Conservation (phyloP, 768 basidiomycete genomes). For the Lentinula boryana region DNA sequence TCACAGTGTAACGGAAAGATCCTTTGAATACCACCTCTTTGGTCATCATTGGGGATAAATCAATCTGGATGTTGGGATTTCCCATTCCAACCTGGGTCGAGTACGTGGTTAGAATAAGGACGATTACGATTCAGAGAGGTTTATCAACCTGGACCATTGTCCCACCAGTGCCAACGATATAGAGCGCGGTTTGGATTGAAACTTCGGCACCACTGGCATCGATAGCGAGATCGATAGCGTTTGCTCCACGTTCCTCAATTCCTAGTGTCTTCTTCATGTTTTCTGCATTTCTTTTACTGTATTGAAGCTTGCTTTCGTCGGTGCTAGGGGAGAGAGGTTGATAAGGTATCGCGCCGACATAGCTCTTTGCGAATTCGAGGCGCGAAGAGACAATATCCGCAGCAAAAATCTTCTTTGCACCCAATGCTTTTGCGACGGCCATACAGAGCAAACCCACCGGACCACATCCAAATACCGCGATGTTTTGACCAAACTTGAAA, state of each 20-base stretch:
- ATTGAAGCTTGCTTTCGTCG: conserved; percentile 63
- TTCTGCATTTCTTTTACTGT: conserved; percentile 66
- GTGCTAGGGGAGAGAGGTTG: conserved; percentile 53
- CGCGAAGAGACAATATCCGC: conserved; percentile 74
- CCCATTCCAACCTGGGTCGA: conserved; percentile 80
- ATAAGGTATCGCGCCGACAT: conserved; percentile 77
- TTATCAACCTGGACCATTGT: conserved; percentile 58
- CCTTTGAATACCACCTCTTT: conserved; percentile 84
- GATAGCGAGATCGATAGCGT: conserved; percentile 77
- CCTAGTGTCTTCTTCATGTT: conserved; percentile 59
- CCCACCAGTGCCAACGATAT: conserved; percentile 71
- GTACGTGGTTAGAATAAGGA: background rate
- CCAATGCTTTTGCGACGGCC: conserved; percentile 94
- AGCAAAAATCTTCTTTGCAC: conserved; percentile 78
- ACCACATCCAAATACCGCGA: conserved; percentile 85
- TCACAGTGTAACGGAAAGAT: conserved; percentile 85
- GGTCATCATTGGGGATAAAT: conserved; percentile 59
- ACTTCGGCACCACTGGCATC: conserved; percentile 93
- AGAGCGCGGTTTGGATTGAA: conserved; percentile 82
- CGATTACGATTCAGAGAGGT: background rate
- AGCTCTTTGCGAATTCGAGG: conserved; percentile 80
- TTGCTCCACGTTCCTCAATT: conserved; percentile 64
- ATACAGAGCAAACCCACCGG: conserved; percentile 84
- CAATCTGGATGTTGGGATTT: conserved; percentile 64
- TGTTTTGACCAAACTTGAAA: conserved; percentile 67